Percentiles rank a stretch among this genome's conserved stretches.
These are phyloP conservation scores for Ceratobasidium sp. DNA, from an alignment of 1,284 basidiomycete genomes.

Conservation along the genomic window DNA sequence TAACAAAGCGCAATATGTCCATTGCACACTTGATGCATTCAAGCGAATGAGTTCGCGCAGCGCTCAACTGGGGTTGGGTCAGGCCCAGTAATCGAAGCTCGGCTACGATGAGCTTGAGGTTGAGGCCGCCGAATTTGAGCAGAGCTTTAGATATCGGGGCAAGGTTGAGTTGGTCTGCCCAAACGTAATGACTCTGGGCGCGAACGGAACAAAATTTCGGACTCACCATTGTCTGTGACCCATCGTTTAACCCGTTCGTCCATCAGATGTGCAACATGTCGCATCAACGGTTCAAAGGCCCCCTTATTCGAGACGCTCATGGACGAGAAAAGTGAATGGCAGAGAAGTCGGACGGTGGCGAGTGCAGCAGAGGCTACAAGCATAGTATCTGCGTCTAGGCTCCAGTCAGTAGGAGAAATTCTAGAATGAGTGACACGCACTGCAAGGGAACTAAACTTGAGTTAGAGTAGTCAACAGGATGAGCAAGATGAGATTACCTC, in stretches of 20 bases:
- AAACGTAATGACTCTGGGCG: not conserved
- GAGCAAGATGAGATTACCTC: constrained; percentile 3
- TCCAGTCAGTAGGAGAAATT: not conserved
- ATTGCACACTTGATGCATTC: constrained; percentile 42
- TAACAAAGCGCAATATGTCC: constrained; percentile 21
- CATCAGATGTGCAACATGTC: constrained; percentile 20
- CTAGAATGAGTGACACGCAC: not conserved
- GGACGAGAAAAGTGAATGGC: constrained; percentile 38
- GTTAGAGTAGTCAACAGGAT: not conserved
- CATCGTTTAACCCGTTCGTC: constrained; percentile 30
- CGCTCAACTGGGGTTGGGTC: constrained; percentile 20
- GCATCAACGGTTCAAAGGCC: constrained; percentile 29
- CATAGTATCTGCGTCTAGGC: constrained; percentile 26
- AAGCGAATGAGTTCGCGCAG: constrained; percentile 29
- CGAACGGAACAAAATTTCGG: not conserved
- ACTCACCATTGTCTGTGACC: constrained; percentile 21
- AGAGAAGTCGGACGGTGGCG: constrained; percentile 19
- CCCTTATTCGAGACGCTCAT: constrained; percentile 27
- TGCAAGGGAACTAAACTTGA: constrained; percentile 22
- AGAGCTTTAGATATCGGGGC: constrained; percentile 25
- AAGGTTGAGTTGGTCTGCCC: constrained; percentile 12
- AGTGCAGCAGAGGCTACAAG: constrained; percentile 20
- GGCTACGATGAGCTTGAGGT: constrained; percentile 29
- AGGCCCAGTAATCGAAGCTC: constrained; percentile 26
- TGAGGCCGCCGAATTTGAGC: constrained; percentile 20